Evolutionary conservation across 75 land plant species (phyloP).

Genomic region (Cunninghamia lanceolata): DNA sequence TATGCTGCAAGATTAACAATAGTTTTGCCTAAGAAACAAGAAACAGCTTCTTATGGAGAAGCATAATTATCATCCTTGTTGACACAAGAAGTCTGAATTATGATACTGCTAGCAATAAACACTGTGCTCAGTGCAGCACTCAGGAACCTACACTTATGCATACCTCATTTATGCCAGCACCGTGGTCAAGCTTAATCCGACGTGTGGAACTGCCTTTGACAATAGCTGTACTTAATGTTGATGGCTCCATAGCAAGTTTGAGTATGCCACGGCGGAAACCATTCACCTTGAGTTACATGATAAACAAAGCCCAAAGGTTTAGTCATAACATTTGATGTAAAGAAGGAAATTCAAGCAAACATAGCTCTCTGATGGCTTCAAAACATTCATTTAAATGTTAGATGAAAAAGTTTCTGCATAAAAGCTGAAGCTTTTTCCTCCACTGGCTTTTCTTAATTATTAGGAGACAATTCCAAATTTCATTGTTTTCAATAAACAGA

Average conservation of each 20-base stretch:
- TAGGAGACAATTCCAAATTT: not conserved
- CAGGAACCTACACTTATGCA: not conserved
- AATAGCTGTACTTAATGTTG: conserved; percentile 63
- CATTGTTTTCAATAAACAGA: not conserved
- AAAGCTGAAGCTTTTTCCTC: not conserved
- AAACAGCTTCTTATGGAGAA: not conserved
- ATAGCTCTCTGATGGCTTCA: not conserved
- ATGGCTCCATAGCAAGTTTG: conserved; percentile 91
- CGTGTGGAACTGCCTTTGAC: conserved; percentile 84
- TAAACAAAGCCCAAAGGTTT: not conserved
- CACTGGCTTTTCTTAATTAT: not conserved
- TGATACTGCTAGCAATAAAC: not conserved
- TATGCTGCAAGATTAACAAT: not conserved
- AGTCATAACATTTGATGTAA: not conserved
- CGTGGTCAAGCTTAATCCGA: conserved; percentile 78
- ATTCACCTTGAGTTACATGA: conserved; percentile 43
- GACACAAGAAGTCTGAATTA: not conserved
- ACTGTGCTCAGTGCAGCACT: not conserved
- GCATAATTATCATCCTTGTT: not conserved
- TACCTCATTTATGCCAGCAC: conserved; percentile 93
- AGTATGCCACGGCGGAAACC: conserved; percentile 91
- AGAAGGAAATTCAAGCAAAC: not conserved
- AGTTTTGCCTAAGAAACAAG: not conserved
- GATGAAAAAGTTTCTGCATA: not conserved
- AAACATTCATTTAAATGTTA: conserved; percentile 2